Conservation (phyloP, 2,329 filamentous ascomycete species). For the Coleophoma crateriformis region DNA sequence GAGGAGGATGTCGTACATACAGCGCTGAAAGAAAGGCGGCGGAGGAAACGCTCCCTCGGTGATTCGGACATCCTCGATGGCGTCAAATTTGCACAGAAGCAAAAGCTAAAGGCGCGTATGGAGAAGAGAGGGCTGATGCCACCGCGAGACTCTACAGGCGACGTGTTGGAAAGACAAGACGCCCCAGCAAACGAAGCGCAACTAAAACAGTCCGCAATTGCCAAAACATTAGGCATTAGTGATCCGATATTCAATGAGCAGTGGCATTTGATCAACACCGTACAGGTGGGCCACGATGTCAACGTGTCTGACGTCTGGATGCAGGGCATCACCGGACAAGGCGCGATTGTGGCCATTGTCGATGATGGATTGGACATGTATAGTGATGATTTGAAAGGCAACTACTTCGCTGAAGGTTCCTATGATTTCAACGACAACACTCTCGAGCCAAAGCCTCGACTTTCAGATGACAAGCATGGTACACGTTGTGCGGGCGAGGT, state of each 20-base stretch:
- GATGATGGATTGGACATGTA: conserved; percentile 97
- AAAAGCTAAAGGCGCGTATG: conserved; percentile 54
- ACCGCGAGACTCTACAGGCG: conserved; percentile 12
- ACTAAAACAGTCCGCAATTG: conserved; percentile 53
- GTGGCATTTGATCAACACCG: conserved; percentile 88
- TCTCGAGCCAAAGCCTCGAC: conserved; percentile 72
- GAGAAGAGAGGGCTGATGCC: conserved; percentile 41
- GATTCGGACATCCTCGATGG: conserved; percentile 60
- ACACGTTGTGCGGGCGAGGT: conserved; percentile 95
- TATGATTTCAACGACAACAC: conserved; percentile 92
- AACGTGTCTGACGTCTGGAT: conserved; percentile 95
- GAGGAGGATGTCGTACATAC: conserved; percentile 52
- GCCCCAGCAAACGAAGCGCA: conserved; percentile 34
- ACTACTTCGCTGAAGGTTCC: conserved; percentile 89
- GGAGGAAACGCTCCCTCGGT: conserved; percentile 54
- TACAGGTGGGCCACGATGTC: conserved; percentile 81
- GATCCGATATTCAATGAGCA: conserved; percentile 93
- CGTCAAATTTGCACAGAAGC: conserved; percentile 77
- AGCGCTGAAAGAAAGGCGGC: conserved; percentile 43
- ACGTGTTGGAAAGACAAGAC: conserved; percentile 13
- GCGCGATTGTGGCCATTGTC: conserved; percentile 86
- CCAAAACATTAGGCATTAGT: conserved; percentile 62
- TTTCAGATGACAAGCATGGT: conserved; percentile 83
- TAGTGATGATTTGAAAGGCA: conserved; percentile 84
- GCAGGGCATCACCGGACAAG: conserved; percentile 83